Evolutionary conservation across 805 yeast species (phyloP), one percentile per base, ranked within the genome.

Genomic region (Wickerhamiella lipophila): DNA sequence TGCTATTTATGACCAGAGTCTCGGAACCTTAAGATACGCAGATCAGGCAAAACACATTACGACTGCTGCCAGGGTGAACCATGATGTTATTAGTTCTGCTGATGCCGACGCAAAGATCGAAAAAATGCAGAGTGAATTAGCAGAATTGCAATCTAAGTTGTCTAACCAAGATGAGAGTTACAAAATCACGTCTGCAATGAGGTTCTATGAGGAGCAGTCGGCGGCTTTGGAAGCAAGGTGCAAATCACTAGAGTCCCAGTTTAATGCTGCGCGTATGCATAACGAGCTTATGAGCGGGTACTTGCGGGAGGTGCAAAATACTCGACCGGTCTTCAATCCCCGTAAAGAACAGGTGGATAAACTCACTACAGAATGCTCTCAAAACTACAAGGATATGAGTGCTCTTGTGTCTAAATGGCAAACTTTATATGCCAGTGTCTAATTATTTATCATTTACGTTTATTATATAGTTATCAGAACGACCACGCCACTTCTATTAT

Each of bases 21-120:
- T 78, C 55, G 81, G 83, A 36, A 84, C 94, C 0, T 65, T 84
- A 50, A 68, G 87, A 52, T 84, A 84, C 60, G 94, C 94, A 1
- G 80, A 77, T 18, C 76, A 81, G 50, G 89, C 86, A 2, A 81
- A 83, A 60, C 69, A 70, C 54, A 82, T 84, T 55, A 73, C 73
- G 49, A 79, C 84, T 29, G 64, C 64, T 16, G 94, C 89, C 0
- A 71, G 58, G 19, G 59, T 73, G 47, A 76, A 77, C 56, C 70
- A 70, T 48, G 73, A 68, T 47, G 57, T 66, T 46, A 55, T 67
- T 11, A 62, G 65, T 11, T 60, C 62, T 2, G 66, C 63, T 3
- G 68, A 69, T 16, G 58, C 73, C 48, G 68, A 64, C 26, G 60
- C 61, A 34, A 60, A 63, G 32, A 53, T 71, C 12, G 62, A 57